Evolutionary conservation across 1,284 basidiomycete species (phyloP).

Genomic region (Ceratobasidium sp.): DNA sequence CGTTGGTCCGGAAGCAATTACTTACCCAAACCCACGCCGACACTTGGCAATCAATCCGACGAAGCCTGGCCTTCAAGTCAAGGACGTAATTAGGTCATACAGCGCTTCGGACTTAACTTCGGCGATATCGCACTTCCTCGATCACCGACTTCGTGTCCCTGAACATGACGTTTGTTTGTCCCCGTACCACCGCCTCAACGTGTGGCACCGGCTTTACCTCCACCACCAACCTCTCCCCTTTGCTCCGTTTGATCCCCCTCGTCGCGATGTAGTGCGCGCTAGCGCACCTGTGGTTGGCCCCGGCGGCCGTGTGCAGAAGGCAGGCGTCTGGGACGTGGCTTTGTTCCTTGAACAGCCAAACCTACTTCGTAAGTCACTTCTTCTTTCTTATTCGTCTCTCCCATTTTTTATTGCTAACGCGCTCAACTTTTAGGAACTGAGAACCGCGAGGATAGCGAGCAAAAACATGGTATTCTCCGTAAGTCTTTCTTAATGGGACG

Average conservation of each 20-base stretch:
- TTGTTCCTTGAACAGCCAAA: slow-evolving; percentile 9
- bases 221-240: slow-evolving; percentile 15
- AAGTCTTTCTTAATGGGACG: too few relatives aligned
- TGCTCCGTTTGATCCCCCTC: slow-evolving; percentile 8
- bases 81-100: background rate
- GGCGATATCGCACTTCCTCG: background rate
- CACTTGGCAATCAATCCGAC: slow-evolving; percentile 2
- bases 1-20: background rate
- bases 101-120: slow-evolving; percentile 10
- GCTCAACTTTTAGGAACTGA: too few relatives aligned
- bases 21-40: background rate
- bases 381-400: background rate
- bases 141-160: background rate
- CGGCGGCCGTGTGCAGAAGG: background rate
- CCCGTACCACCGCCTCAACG: background rate
- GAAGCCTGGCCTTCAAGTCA: background rate
- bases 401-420: too few relatives aligned
- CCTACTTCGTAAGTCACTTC: background rate
- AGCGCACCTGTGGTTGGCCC: background rate
- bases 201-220: slow-evolving; percentile 32
- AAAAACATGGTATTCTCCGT: too few relatives aligned
- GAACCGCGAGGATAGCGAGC: too few relatives aligned
- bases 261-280: slow-evolving; percentile 15
- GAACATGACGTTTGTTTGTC: background rate
- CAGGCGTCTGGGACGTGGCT: slow-evolving; percentile 3